Evolutionary conservation across 1,284 basidiomycete species (phyloP).

Genomic region (Amylostereum chailletii): DNA sequence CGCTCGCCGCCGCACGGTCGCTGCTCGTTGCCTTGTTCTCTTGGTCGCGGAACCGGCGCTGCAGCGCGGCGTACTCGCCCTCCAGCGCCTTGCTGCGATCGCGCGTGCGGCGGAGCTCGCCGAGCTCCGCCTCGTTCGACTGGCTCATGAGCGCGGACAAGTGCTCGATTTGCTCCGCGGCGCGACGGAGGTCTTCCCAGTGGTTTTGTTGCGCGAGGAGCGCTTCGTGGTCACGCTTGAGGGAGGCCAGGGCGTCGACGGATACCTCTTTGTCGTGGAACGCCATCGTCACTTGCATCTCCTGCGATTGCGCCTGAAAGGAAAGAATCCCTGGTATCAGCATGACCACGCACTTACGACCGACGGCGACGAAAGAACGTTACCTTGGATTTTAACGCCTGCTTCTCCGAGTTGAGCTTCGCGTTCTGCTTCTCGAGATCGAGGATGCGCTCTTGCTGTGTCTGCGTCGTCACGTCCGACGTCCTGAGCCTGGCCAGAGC

Average conservation of each 20-base stretch:
- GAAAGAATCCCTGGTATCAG: slow-evolving; percentile 4
- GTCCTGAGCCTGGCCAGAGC: slow-evolving; percentile 61
- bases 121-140: slow-evolving; percentile 61
- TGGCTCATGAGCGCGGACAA: slow-evolving; percentile 52
- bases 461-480: slow-evolving; percentile 57
- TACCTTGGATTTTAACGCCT: slow-evolving; percentile 51
- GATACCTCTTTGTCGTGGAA: slow-evolving; percentile 54
- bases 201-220: slow-evolving; percentile 52
- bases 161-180: slow-evolving; percentile 60
- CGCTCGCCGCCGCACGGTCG: slow-evolving; percentile 48
- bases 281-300: slow-evolving; percentile 45
- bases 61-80: slow-evolving; percentile 53
- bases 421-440: slow-evolving; percentile 52
- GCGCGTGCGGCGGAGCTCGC: slow-evolving; percentile 55
- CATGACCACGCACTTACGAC: not conserved
- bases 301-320: slow-evolving; percentile 48
- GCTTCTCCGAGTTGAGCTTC: slow-evolving; percentile 44
- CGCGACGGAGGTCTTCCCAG: slow-evolving; percentile 63
- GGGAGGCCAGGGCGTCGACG: slow-evolving; percentile 34
- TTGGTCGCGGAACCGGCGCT: slow-evolving; percentile 65
- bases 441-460: slow-evolving; percentile 46
- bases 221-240: slow-evolving; percentile 54
- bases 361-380: slow-evolving; percentile 12
- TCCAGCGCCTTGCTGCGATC: slow-evolving; percentile 61
- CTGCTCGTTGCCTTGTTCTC: slow-evolving; percentile 52